These are phyloP conservation scores for Nigrospora osmanthi DNA, from an alignment of 2,329 filamentous ascomycete species.

Conservation along the genomic window DNA sequence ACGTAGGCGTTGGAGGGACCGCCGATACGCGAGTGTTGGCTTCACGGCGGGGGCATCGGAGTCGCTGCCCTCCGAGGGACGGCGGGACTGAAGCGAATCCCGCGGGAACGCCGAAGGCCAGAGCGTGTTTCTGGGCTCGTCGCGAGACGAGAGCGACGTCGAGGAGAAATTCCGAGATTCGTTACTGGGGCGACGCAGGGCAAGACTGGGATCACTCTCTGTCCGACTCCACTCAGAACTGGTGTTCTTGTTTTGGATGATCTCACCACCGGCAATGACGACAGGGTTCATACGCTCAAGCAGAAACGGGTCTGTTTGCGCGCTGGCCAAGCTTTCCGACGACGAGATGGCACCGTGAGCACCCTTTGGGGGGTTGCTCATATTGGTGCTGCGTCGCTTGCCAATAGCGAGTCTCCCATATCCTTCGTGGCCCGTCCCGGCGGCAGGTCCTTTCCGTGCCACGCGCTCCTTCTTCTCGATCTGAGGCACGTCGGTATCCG, in stretches of 20 bases:
- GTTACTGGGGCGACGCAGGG: conserved; percentile 30
- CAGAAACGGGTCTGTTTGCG: conserved; percentile 46
- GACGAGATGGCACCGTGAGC: conserved; percentile 36
- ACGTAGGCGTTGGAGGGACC: conserved; percentile 45
- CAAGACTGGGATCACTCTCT: conserved; percentile 41
- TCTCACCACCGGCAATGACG: conserved; percentile 55
- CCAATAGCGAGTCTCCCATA: conserved; percentile 59
- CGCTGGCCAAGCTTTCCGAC: conserved; percentile 41
- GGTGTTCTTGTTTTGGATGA: conserved; percentile 52
- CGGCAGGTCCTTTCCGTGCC: conserved; percentile 68
- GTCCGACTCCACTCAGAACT: conserved; percentile 38
- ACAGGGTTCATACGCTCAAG: conserved; percentile 57
- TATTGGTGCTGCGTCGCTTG: conserved; percentile 57
- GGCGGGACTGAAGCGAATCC: conserved; percentile 21
- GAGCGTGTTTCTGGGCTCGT: conserved; percentile 33
- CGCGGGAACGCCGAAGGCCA: conserved; percentile 48
- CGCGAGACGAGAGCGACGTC: conserved; percentile 29
- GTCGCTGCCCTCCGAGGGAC: conserved; percentile 50
- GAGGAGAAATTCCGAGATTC: conserved; percentile 35
- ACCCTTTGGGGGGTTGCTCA: conserved; percentile 37
- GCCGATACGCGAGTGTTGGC: conserved; percentile 44
- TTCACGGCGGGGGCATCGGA: conserved; percentile 40
- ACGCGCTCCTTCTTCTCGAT: conserved; percentile 50
- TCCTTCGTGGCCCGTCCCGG: conserved; percentile 90
- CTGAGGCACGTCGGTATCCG: conserved; percentile 38